Base-by-base conservation (phyloP, 2,329 filamentous ascomycete genomes). In the Xylaria sp. region DNA sequence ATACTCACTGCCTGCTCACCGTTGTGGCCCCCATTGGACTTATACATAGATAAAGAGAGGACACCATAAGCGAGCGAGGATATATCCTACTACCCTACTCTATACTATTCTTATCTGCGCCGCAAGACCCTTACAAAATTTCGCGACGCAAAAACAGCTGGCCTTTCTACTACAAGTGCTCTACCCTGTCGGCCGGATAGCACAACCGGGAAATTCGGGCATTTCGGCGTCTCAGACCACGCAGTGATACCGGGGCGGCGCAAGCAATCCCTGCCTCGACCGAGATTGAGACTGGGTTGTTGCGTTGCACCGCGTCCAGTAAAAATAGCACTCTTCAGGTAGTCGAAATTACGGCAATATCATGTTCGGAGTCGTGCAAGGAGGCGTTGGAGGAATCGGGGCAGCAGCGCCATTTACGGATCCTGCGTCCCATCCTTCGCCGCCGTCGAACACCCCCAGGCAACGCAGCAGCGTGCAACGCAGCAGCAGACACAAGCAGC, bases 381-480 rank as follows among this genome's bases (percentile, higher is more conserved):
- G 62, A 67, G 70, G 48, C 12, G 50, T 41, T 41, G 54, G 65
- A 52, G 70, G 50, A 52, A 34, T 60, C n/a, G 69, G 65, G 39
- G 65, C 60, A 41, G 67, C 68, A 54, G 63, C 63, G 31, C 70
- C 70, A 15, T 58, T 64, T 51, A 25, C 66, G 52, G 57, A 66
- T 69, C 57, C 61, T 67, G 59, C 70, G 2, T 58, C 68, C 20
- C 67, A 46, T 46, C 28, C 80, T 57, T 83, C 80, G 72, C 80
- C 82, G 71, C 76, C 80, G 4, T 76, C 80, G 7, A 39, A 55
- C 25, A 44, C 51, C 52, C 56, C 57, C 39, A 69, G 9, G 44
- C 55, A 37, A 39, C 50, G 50, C 52, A 60, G 44, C 67, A 85
- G 81, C 73, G 77, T 82, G 76, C 83, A 85, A 73, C 78, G 81